Percentiles rank a stretch among this genome's conserved stretches.
phyloP scores from a whole-genome alignment of 1,139 yeast species.

The Suhomyces yuchorum region DNA sequence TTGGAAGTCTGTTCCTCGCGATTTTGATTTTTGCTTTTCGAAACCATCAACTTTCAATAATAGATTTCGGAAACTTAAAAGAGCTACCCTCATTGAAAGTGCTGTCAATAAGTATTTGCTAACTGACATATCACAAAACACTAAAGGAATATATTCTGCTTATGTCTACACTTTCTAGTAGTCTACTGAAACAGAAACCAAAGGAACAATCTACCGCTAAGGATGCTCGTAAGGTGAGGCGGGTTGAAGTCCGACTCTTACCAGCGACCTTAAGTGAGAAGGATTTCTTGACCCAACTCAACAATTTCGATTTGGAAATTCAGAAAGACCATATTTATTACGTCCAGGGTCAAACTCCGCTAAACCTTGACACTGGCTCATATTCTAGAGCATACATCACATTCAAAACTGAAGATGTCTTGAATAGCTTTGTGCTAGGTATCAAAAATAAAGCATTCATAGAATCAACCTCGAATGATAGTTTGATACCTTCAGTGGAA shows the following conservation, averaged over 20 bases:
- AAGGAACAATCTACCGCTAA: neutral
- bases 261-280: constrained; percentile 35
- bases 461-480: constrained; percentile 25
- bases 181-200: neutral
- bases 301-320: neutral
- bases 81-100: too few species aligned
- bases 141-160: neutral
- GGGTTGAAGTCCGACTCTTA: constrained; percentile 35
- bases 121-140: neutral
- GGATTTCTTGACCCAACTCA: constrained; percentile 26
- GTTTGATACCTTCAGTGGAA: constrained; percentile 28
- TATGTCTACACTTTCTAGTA: neutral
- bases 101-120: neutral
- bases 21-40: neutral
- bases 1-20: neutral
- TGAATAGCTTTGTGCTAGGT: constrained; percentile 19
- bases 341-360: constrained; percentile 33
- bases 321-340: constrained; percentile 26
- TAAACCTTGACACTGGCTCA: constrained; percentile 25
- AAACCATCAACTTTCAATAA: neutral
- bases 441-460: constrained; percentile 26
- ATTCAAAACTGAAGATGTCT: constrained; percentile 20
- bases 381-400: constrained; percentile 34
- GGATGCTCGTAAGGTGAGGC: neutral
- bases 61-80: neutral